Evolutionary conservation across 768 basidiomycete genomes (phyloP).

Genomic region (Scleroderma citrinum): DNA sequence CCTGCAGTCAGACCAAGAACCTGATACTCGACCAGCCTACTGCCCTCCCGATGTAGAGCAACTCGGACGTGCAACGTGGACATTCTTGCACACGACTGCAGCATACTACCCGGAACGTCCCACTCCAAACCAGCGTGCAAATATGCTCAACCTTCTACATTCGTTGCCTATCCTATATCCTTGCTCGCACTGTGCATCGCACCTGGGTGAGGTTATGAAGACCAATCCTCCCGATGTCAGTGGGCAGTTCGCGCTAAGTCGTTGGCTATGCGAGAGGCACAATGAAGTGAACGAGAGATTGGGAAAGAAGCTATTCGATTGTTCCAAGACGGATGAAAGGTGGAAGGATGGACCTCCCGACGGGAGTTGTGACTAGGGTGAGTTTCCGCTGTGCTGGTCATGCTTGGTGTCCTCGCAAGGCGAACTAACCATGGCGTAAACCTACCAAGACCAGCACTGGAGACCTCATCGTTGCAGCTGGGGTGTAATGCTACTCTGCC

Average conservation of each 20-base stretch:
- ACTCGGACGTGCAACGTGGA: constrained; percentile 92
- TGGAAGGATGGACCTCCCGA: constrained; percentile 91
- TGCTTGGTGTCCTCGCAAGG: neutral
- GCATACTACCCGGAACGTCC: constrained; percentile 92
- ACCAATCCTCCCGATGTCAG: constrained; percentile 73
- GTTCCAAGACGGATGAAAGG: constrained; percentile 73
- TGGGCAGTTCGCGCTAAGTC: constrained; percentile 57
- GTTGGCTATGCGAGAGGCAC: constrained; percentile 89
- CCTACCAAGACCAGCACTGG: neutral
- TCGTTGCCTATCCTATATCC: constrained; percentile 84
- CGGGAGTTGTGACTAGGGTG: constrained; percentile 75
- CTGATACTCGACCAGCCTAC: constrained; percentile 44
- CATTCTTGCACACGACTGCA: constrained; percentile 92
- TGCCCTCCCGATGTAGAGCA: constrained; percentile 91
- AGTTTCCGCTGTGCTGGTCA: neutral
- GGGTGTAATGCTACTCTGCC: no score
- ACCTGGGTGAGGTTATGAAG: constrained; percentile 70
- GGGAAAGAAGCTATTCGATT: constrained; percentile 82
- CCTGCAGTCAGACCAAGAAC: constrained; percentile 22
- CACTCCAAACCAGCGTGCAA: constrained; percentile 63
- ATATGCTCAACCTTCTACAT: constrained; percentile 77
- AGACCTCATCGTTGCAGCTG: no score
- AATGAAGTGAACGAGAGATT: constrained; percentile 88
- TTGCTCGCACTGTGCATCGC: constrained; percentile 77
- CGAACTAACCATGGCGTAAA: neutral